Conservation (phyloP, 768 basidiomycete species). For the Clitopilus passeckerianus region DNA sequence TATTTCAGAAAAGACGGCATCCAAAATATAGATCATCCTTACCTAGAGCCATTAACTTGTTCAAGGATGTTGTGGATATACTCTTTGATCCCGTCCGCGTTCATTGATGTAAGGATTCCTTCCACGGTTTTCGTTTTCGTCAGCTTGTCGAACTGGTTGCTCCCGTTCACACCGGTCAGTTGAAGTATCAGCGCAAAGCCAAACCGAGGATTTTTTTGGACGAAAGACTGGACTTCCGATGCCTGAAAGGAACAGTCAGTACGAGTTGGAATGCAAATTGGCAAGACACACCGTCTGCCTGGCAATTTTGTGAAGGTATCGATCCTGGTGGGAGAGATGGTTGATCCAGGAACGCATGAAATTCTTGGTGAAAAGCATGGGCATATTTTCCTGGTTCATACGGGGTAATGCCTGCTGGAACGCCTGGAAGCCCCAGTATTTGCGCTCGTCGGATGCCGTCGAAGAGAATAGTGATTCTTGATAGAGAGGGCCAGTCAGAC, state of each 20-base stretch:
- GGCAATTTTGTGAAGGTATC: constrained; percentile 87
- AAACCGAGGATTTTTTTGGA: constrained; percentile 68
- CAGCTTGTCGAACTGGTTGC: constrained; percentile 84
- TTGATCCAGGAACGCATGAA: constrained; percentile 98
- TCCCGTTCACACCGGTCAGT: constrained; percentile 79
- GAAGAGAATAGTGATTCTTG: constrained; percentile 84
- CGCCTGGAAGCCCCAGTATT: constrained; percentile 95
- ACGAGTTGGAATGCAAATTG: background rate
- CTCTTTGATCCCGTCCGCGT: constrained; percentile 63
- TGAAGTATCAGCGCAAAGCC: constrained; percentile 85
- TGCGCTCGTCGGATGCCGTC: constrained; percentile 80
- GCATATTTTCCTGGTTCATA: constrained; percentile 59
- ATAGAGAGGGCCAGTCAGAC: background rate
- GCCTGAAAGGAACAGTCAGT: constrained; percentile 38
- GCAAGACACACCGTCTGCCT: constrained; percentile 61
- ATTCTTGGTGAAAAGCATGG: constrained; percentile 89
- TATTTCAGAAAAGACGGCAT: constrained; percentile 1
- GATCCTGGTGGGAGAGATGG: constrained; percentile 83
- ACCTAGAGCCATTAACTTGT: constrained; percentile 44
- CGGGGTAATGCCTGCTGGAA: constrained; percentile 76
- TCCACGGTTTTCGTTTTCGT: constrained; percentile 94
- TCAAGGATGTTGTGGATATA: constrained; percentile 72
- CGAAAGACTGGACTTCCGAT: constrained; percentile 67
- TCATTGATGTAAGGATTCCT: constrained; percentile 71
- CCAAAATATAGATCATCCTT: background rate